Percentiles rank a stretch among this genome's conserved stretches.
These are phyloP conservation scores for Margaritispora aquatica DNA, from an alignment of 495 filamentous ascomycete species.

Conservation along the genomic window DNA sequence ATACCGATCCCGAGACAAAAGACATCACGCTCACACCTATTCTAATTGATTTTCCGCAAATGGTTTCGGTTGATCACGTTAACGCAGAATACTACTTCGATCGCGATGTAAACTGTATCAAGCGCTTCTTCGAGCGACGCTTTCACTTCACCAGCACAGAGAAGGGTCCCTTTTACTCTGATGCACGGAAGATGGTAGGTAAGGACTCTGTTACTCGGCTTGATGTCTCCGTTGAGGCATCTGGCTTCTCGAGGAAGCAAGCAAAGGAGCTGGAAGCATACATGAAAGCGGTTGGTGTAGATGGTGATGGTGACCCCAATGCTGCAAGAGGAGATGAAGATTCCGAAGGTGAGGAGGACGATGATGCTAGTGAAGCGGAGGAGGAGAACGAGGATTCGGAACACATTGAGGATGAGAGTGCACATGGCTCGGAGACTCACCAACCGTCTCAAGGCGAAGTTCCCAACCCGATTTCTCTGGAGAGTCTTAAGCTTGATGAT, in stretches of 20 bases:
- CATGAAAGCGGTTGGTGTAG: conserved; percentile 65
- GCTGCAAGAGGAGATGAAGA: conserved; percentile 36
- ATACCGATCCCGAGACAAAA: conserved; percentile 31
- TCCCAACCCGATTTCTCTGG: neutral
- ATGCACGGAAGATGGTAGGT: conserved; percentile 69
- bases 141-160: conserved; percentile 82
- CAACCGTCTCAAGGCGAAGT: neutral
- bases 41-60: conserved; percentile 97
- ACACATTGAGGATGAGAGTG: neutral
- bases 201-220: conserved; percentile 60
- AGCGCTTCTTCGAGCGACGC: conserved; percentile 80
- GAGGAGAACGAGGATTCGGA: conserved; percentile 23
- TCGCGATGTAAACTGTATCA: conserved; percentile 89
- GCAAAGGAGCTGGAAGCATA: conserved; percentile 86
- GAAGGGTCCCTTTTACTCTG: conserved; percentile 76
- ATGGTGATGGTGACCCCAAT: conserved; percentile 44
- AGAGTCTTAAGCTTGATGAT: neutral
- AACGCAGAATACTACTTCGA: conserved; percentile 97
- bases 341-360: conserved; percentile 33
- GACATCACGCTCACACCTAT: conserved; percentile 53
- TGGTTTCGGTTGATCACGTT: conserved; percentile 88
- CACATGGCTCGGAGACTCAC: neutral
- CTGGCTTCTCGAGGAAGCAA: conserved; percentile 94
- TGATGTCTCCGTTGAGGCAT: conserved; percentile 86
- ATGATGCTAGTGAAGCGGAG: conserved; percentile 26